Evolutionary conservation across 1,139 yeast species (phyloP).

Genomic region (Blastobotrys raffinosifermentans): DNA sequence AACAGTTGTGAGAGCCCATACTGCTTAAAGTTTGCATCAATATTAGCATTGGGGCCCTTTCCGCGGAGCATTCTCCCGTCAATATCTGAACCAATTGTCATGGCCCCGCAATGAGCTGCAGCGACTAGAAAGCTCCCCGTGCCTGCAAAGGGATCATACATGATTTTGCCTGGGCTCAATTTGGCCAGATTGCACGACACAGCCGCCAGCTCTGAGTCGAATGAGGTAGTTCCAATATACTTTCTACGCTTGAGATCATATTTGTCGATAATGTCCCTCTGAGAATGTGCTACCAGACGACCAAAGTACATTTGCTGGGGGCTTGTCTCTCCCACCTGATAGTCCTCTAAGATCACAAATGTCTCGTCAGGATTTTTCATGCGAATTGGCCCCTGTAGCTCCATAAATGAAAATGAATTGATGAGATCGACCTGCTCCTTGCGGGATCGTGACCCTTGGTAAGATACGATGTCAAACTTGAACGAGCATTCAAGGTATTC

Average conservation of each 20-base stretch:
- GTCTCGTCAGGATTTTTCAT: constrained; percentile 73
- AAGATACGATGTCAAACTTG: constrained; percentile 77
- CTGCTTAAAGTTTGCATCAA: constrained; percentile 65
- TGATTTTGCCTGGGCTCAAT: constrained; percentile 55
- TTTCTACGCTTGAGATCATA: constrained; percentile 79
- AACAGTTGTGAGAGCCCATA: constrained; percentile 55
- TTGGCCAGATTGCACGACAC: constrained; percentile 85
- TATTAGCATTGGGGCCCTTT: constrained; percentile 45
- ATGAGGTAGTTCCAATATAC: constrained; percentile 93
- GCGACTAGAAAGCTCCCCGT: constrained; percentile 93
- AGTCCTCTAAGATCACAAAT: constrained; percentile 73
- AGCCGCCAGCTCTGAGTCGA: constrained; percentile 72
- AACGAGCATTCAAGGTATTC: constrained; percentile 36
- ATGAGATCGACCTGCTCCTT: constrained; percentile 56
- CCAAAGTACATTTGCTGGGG: constrained; percentile 71
- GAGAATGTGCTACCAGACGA: constrained; percentile 59
- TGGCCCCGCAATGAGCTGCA: constrained; percentile 79
- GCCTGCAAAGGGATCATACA: constrained; percentile 95
- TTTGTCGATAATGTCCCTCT: constrained; percentile 65
- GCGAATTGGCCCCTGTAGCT: constrained; percentile 67
- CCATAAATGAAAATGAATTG: constrained; percentile 66
- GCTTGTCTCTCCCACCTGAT: constrained; percentile 32
- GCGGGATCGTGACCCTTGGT: constrained; percentile 58
- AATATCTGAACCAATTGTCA: constrained; percentile 83
- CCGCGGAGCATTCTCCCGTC: constrained; percentile 84